These are phyloP conservation scores for Rosa hybrid DNA, from an alignment of 331 rosid species.

Conservation along the genomic window DNA sequence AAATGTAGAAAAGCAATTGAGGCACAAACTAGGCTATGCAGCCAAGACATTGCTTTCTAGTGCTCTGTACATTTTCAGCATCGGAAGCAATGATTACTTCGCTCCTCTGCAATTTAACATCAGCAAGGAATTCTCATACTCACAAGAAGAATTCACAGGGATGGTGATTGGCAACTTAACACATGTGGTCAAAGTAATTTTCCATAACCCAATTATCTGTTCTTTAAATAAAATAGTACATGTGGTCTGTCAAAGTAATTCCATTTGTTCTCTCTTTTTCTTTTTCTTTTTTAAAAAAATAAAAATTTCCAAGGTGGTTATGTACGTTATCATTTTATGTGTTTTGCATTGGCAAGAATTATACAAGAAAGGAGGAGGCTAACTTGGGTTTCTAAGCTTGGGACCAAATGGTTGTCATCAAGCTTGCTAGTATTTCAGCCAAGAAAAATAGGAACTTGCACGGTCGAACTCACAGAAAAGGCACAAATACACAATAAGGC, in stretches of 20 bases:
- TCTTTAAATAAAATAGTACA: no score
- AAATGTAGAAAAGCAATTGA: neutral
- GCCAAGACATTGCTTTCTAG: conserved; percentile 12
- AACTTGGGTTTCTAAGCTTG: conserved; percentile 30
- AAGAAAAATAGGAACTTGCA: neutral
- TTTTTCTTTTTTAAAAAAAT: no score
- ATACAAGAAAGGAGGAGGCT: conserved; percentile 37
- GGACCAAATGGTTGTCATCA: conserved; percentile 38
- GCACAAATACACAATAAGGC: conserved; percentile 20
- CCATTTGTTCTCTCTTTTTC: no score
- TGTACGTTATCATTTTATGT: neutral
- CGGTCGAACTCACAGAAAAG: neutral
- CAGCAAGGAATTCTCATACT: conserved; percentile 7
- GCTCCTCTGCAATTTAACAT: neutral
- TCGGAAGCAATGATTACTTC: conserved; percentile 7
- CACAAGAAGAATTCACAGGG: conserved; percentile 31
- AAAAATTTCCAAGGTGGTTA: no score
- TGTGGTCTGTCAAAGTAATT: no score
- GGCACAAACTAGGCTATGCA: conserved; percentile 2
- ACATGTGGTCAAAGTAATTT: conserved; percentile 26
- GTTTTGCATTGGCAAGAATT: conserved; percentile 23
- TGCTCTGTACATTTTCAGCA: conserved; percentile 16
- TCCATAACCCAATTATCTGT: no score
- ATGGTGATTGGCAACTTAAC: conserved; percentile 51
- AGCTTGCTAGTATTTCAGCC: neutral